Evolutionary conservation across 495 filamentous ascomycete species (phyloP), one percentile per base, ranked within the genome.

Genomic region (Xylaria venustula): DNA sequence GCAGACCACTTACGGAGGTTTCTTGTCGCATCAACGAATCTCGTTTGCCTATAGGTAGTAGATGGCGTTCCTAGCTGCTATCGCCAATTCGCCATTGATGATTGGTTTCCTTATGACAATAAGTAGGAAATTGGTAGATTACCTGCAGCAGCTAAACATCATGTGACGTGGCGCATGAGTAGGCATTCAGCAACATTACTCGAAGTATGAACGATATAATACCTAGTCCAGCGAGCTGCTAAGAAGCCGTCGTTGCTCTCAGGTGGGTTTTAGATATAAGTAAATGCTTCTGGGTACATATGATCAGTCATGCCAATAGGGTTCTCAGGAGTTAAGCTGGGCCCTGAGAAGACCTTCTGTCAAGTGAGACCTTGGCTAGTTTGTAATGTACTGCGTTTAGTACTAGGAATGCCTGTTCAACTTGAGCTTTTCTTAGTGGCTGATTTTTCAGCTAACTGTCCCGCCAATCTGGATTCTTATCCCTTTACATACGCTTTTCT

Each of bases 151-250:
- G 7, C 19, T 22, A 48, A 2, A 25, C 30, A 40, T 61, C 58
- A 61, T 53, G 58, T 61, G 58, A 61, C 48, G 47, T 52, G 26
- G 40, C 28, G 36, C 28, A 22, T 20, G 25, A 45, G 37, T 44
- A 54, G 22, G 22, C 5, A 4, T 6, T 14, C 3, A 17, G 46
- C 42, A 19, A 42, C 22, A 22, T 41, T 34, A 20, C 15, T 17
- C 7, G 32, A 54, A 28, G 37, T 23, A 30, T 19, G 52, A 28
- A 23, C 15, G 52, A 40, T 20, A 19, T 42, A 8, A n/a, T n/a
- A n/a, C n/a, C n/a, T n/a, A 20, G 4, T 19, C 22, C 22, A 20
- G 54, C 9, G 23, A 23, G 46, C 19, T 36, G 25, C 9, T 17
- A 26, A 25, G 42, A 45, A 36, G 20, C 41, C 34, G 54, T 58